A percentile compares a stretch with the other conserved stretches of the same genome.
Conservation (phyloP, 495 filamentous ascomycete species). For the Talaromyces trachyspermus region DNA sequence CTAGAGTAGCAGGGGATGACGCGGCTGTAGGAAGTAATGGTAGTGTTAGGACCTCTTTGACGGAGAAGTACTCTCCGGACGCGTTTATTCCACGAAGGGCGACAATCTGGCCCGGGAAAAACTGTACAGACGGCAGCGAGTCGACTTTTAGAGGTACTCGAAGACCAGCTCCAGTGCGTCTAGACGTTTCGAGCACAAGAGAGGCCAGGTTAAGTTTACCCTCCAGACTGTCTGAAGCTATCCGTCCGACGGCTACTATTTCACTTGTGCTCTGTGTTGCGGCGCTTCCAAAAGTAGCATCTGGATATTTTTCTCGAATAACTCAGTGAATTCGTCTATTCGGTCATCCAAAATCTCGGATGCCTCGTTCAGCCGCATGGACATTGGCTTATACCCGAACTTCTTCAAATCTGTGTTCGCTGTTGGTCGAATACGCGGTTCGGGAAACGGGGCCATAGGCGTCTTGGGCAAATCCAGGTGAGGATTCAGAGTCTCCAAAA, state of each 20-base stretch:
- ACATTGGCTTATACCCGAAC: constrained; percentile 82
- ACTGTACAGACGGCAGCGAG: constrained; percentile 60
- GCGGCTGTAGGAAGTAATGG: constrained; percentile 65
- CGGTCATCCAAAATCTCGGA: constrained; percentile 91
- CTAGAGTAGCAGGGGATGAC: constrained; percentile 51
- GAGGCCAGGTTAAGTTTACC: constrained; percentile 79
- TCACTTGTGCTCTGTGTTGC: constrained; percentile 75
- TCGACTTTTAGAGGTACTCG: constrained; percentile 74
- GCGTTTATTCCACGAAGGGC: constrained; percentile 81
- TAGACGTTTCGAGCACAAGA: constrained; percentile 77
- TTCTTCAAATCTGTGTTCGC: constrained; percentile 83
- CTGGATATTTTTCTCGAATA: constrained; percentile 72
- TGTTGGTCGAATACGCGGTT: constrained; percentile 72
- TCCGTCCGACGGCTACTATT: constrained; percentile 83
- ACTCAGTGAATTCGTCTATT: constrained; percentile 74
- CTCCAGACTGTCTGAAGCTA: constrained; percentile 76
- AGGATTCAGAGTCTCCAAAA: constrained; percentile 72
- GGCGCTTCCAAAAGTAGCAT: constrained; percentile 81
- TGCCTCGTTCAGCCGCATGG: constrained; percentile 86
- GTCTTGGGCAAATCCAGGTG: constrained; percentile 62
- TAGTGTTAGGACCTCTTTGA: constrained; percentile 65
- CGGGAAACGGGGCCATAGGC: constrained; percentile 61
- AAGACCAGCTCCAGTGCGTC: constrained; percentile 73
- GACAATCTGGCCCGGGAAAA: constrained; percentile 94
- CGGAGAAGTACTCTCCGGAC: constrained; percentile 74